Percentiles rank a stretch among this genome's conserved stretches.
Evolutionary conservation across 176 grass and related monocot genomes (phyloP).

Genomic region (Bromus sterilis): DNA sequence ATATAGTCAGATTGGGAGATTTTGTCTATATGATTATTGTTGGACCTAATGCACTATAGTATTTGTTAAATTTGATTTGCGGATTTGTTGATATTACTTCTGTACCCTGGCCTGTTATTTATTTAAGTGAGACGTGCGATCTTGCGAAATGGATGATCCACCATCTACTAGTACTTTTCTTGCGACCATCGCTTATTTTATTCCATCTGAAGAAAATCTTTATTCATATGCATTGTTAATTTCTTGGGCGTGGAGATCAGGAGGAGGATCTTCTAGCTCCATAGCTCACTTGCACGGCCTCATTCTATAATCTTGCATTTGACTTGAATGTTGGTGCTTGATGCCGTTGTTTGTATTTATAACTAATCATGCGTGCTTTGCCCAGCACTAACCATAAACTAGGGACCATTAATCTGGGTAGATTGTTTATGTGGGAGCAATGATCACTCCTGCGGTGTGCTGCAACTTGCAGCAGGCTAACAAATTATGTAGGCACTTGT

Average conservation of each 20-base stretch:
- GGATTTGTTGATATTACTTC: slow-evolving; percentile 15
- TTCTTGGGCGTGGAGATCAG: slow-evolving; percentile 11
- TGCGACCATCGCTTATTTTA: slow-evolving; percentile 5
- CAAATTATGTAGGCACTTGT: not conserved
- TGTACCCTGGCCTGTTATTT: not conserved
- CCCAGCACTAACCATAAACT: slow-evolving; percentile 43
- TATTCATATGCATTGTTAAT: slow-evolving; percentile 9
- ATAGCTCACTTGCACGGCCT: slow-evolving; percentile 34
- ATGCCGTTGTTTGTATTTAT: slow-evolving; percentile 45
- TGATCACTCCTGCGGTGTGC: slow-evolving; percentile 30
- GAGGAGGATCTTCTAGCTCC: slow-evolving; percentile 49
- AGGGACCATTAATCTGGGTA: slow-evolving; percentile 2
- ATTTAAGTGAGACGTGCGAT: slow-evolving; percentile 21
- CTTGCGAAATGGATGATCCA: slow-evolving; percentile 9
- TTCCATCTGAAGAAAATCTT: not conserved
- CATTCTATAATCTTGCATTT: slow-evolving; percentile 20
- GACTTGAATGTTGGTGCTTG: slow-evolving; percentile 37
- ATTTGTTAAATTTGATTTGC: slow-evolving; percentile 27
- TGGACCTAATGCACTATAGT: slow-evolving; percentile 18
- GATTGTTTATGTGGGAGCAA: slow-evolving; percentile 46
- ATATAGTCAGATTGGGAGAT: slow-evolving; percentile 23
- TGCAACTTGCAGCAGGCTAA: slow-evolving; percentile 31
- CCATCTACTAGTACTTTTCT: slow-evolving; percentile 1
- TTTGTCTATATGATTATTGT: slow-evolving; percentile 27
- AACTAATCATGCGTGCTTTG: slow-evolving; percentile 48